Conservation (phyloP, 2,329 filamentous ascomycete species). For the Coleophoma eucalyptorum region DNA sequence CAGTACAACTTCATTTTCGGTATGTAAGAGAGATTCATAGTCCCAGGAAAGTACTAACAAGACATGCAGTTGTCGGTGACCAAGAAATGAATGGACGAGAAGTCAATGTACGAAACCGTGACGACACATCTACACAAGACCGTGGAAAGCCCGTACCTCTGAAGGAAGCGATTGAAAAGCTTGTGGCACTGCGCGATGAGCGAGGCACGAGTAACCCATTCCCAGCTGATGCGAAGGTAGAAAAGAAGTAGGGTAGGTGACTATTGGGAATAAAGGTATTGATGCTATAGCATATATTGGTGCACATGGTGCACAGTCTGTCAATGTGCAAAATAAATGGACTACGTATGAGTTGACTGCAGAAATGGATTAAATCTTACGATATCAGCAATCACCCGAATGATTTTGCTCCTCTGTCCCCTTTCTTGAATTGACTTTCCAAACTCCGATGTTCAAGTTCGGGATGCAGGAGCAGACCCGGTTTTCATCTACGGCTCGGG, state of each 20-base stretch:
- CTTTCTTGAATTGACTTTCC: no score
- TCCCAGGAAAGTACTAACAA: conserved; percentile 7
- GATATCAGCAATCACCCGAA: no score
- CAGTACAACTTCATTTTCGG: conserved; percentile 84
- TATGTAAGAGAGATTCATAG: conserved; percentile 31
- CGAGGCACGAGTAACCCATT: conserved; percentile 32
- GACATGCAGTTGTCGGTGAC: conserved; percentile 50
- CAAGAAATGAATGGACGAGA: conserved; percentile 56
- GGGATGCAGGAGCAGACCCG: no score
- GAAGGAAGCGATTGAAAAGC: conserved; percentile 52
- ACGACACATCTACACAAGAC: conserved; percentile 58
- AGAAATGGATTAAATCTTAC: no score
- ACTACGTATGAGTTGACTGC: no score
- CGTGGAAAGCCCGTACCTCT: conserved; percentile 56
- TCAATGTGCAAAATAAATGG: not conserved
- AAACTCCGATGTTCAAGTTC: no score
- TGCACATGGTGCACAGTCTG: not conserved
- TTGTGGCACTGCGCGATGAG: conserved; percentile 47
- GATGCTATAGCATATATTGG: not conserved
- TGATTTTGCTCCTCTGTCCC: no score
- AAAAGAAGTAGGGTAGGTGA: conserved; percentile 2
- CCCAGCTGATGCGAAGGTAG: conserved; percentile 21
- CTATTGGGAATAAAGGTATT: not conserved
- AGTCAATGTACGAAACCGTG: conserved; percentile 61
- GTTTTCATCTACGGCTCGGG: no score